phyloP scores from a whole-genome alignment of 2,329 filamentous ascomycete species.

The Penicillium verrucosum region DNA sequence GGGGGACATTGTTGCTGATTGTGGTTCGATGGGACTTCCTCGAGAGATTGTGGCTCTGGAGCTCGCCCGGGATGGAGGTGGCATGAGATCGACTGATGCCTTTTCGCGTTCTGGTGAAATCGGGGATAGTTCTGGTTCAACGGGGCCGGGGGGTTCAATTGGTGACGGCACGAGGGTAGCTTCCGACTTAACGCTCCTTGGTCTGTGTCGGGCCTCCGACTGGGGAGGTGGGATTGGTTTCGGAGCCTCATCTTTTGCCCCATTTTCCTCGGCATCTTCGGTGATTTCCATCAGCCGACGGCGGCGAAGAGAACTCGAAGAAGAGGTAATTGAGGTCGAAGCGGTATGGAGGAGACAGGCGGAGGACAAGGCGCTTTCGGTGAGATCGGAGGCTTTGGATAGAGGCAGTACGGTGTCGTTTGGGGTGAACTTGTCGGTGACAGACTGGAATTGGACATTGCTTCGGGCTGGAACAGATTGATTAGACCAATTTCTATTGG shows the following conservation, averaged over 20 bases:
- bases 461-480: slow-evolving; percentile 65
- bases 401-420: slow-evolving; percentile 84
- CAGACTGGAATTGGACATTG: slow-evolving; percentile 63
- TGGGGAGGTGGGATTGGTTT: slow-evolving; percentile 23
- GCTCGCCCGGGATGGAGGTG: slow-evolving; percentile 19
- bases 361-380: slow-evolving; percentile 80
- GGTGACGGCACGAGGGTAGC: slow-evolving; percentile 34
- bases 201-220: slow-evolving; percentile 22
- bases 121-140: slow-evolving; percentile 5
- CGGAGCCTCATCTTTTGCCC: slow-evolving; percentile 47
- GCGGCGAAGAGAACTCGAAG: slow-evolving; percentile 72
- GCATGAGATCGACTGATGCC: slow-evolving; percentile 15
- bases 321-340: slow-evolving; percentile 80
- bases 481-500: slow-evolving; percentile 10
- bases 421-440: slow-evolving; percentile 69
- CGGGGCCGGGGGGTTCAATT: background rate
- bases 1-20: slow-evolving; percentile 16
- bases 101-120: slow-evolving; percentile 15
- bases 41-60: slow-evolving; percentile 19
- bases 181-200: slow-evolving; percentile 34
- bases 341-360: slow-evolving; percentile 88
- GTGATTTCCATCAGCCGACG: slow-evolving; percentile 84
- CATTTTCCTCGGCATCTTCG: slow-evolving; percentile 83
- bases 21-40: slow-evolving; percentile 17
- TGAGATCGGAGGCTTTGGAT: slow-evolving; percentile 70